Base-by-base conservation (phyloP, 805 yeast genomes). In the Blastobotrys chiropterorum region DNA sequence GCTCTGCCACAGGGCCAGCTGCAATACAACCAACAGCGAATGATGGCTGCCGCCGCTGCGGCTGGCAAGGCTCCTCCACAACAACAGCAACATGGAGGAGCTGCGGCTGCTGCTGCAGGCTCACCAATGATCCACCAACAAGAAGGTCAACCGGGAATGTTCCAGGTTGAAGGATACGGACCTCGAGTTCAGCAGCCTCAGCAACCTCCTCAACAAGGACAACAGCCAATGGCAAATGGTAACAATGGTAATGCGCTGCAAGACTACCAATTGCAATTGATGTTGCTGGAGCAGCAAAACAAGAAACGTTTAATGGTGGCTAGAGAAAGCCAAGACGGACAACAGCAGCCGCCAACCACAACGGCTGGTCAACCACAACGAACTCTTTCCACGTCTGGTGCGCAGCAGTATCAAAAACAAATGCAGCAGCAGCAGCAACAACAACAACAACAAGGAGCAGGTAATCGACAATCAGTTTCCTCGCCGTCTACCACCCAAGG, bases 191-290 rank as follows among this genome's bases (percentile, higher is more conserved):
- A n/a, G 47, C 80, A 72, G 58, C 68, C 56, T 51, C 65, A 51
- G 53, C 66, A 46, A 31, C 61, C 44, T 42, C 60, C 56, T 31
- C 52, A 50, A 42, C 59, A 58, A 34, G 55, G 51, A 15, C 55
- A 41, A 8, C 72, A 56, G 43, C 55, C 52, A 13, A 56, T 53
- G 11, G 48, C 49, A 38, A 55, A 51, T 42, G 64, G 64, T 57
- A 72, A 68, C 51, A 74, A 74, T 8, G 60, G 56, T 44, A 67
- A 67, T 57, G 90, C 92, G 1, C 70, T 87, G 40, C 87, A 84
- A 60, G 95, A 87, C 63, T 87, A 88, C 66, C 95, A 87, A 65
- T 82, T 80, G 73, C 92, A 86, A 66, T 70, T 86, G 58, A 78
- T 85, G 77, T 64, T 84, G 50, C 69, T 88, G 62, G 95, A 87